phyloP scores from a whole-genome alignment of 2,329 filamentous ascomycete genomes.

The Penicillium digitatum region DNA sequence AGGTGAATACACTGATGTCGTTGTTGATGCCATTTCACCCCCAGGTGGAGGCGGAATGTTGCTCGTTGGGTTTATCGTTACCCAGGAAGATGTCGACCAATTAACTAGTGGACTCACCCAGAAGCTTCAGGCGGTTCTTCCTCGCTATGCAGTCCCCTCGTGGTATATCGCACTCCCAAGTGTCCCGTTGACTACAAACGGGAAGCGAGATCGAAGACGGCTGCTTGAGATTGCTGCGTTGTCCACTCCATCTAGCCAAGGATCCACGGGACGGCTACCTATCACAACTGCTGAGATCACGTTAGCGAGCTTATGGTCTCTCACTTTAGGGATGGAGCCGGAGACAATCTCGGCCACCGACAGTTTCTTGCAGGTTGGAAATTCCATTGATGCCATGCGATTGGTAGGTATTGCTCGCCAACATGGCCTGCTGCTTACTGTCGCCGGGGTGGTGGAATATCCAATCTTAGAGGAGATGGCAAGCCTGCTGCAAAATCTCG shows the following conservation, averaged over 20 bases:
- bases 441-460: not conserved
- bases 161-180: not conserved
- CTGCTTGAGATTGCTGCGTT: not conserved
- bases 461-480: not conserved
- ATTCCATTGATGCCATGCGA: not conserved
- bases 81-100: not conserved
- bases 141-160: not conserved
- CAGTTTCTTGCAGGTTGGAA: not conserved
- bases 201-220: not conserved
- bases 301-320: not conserved
- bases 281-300: not conserved
- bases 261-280: not conserved
- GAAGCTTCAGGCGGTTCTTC: not conserved
- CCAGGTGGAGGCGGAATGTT: not conserved
- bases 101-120: not conserved
- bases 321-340: not conserved
- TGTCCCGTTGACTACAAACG: not conserved
- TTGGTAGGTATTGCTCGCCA: not conserved
- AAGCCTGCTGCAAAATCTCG: not conserved
- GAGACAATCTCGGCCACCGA: not conserved
- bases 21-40: not conserved
- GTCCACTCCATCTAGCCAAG: not conserved
- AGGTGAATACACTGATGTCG: not conserved
- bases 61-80: not conserved
- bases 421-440: not conserved